A percentile compares a stretch with the other conserved stretches of the same genome.
These are phyloP conservation scores for Candida taoyuanica DNA, from an alignment of 805 yeast genomes.

Conservation along the genomic window DNA sequence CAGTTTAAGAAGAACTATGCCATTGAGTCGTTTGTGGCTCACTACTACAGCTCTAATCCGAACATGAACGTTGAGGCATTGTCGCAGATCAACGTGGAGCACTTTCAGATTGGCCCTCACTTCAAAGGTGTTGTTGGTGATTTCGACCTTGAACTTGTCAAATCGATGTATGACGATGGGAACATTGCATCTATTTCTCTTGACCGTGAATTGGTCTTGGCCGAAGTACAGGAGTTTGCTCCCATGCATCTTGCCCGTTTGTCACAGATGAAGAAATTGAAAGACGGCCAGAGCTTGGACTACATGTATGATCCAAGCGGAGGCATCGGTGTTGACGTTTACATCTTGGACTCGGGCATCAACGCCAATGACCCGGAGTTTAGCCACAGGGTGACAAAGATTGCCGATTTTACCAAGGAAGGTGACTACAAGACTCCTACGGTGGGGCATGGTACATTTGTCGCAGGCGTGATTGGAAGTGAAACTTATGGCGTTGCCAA, in stretches of 20 bases:
- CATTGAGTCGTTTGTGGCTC: constrained; percentile 16
- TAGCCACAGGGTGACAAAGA: constrained; percentile 35
- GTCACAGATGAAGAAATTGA: constrained; percentile 31
- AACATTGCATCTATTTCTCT: constrained; percentile 33
- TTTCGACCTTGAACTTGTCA: constrained; percentile 28
- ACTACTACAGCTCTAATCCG: constrained; percentile 14
- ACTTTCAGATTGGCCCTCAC: constrained; percentile 26
- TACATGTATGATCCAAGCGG: constrained; percentile 39
- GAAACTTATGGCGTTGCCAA: constrained; percentile 51
- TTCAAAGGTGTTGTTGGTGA: constrained; percentile 36
- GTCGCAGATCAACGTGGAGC: constrained; percentile 16
- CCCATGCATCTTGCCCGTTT: constrained; percentile 40
- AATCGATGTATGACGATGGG: constrained; percentile 32
- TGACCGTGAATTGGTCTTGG: constrained; percentile 32
- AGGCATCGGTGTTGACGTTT: constrained; percentile 36
- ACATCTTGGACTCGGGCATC: constrained; percentile 37
- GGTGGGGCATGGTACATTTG: constrained; percentile 55
- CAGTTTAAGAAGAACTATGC: constrained; percentile 25
- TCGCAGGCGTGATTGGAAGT: constrained; percentile 52
- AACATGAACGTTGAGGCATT: constrained; percentile 11
- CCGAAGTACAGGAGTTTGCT: constrained; percentile 37
- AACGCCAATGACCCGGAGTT: constrained; percentile 39
- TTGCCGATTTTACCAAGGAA: constrained; percentile 40
- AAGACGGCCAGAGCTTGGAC: constrained; percentile 29
- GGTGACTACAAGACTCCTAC: constrained; percentile 17